A percentile compares a stretch with the other conserved stretches of the same genome.
Evolutionary conservation across 495 filamentous ascomycete genomes (phyloP).

Genomic region (Xylaria curta): DNA sequence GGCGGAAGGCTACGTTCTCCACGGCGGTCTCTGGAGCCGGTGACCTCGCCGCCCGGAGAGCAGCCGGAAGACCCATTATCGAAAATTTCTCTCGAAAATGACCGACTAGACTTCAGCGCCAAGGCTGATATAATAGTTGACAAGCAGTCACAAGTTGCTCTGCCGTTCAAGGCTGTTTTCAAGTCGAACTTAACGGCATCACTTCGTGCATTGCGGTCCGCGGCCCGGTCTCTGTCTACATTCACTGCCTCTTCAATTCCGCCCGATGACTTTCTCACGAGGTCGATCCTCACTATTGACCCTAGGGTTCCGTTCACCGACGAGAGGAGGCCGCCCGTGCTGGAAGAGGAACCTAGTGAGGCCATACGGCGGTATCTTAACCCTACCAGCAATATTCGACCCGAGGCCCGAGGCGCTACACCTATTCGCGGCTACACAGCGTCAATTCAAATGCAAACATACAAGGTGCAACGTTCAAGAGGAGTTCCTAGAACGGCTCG

Average conservation of each 20-base stretch:
- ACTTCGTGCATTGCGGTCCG: slow-evolving; percentile 81
- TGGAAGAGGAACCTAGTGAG: slow-evolving; percentile 77
- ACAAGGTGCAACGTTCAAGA: slow-evolving; percentile 60
- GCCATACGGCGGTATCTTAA: slow-evolving; percentile 93
- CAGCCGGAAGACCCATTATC: slow-evolving; percentile 55
- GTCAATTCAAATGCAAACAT: slow-evolving; percentile 89
- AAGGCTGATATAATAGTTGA: slow-evolving; percentile 31
- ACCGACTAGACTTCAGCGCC: slow-evolving; percentile 51
- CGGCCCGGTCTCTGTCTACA: slow-evolving; percentile 81
- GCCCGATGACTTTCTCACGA: slow-evolving; percentile 87
- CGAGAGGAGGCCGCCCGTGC: slow-evolving; percentile 82
- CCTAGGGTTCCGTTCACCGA: slow-evolving; percentile 78
- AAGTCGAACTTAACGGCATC: slow-evolving; percentile 97
- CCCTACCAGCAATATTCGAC: slow-evolving; percentile 71
- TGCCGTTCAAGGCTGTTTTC: slow-evolving; percentile 65
- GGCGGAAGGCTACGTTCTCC: slow-evolving; percentile 47
- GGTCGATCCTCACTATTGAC: slow-evolving; percentile 79
- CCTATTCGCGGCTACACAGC: slow-evolving; percentile 62
- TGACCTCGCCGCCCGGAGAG: slow-evolving; percentile 50
- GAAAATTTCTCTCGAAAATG: slow-evolving; percentile 34
- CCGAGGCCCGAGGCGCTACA: slow-evolving; percentile 55
- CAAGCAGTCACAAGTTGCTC: slow-evolving; percentile 47
- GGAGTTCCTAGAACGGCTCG: slow-evolving; percentile 47
- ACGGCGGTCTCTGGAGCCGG: slow-evolving; percentile 51
- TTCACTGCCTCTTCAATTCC: slow-evolving; percentile 76